A percentile compares a stretch with the other conserved stretches of the same genome.
Conservation (phyloP, 75 land plant genomes). For the Isoetes taiwanensis region DNA sequence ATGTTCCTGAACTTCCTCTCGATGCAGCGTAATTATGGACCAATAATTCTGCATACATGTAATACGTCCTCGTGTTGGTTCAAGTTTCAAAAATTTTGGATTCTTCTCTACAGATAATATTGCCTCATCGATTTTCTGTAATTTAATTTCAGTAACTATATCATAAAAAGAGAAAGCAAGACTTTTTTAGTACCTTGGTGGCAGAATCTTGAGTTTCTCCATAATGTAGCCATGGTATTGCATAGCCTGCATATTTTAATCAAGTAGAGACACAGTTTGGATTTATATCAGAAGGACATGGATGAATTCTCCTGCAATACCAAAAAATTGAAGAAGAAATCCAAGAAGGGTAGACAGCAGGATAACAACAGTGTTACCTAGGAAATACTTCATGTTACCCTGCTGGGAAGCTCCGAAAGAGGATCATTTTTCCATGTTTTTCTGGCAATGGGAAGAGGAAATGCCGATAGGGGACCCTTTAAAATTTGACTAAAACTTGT, state of each 20-base stretch:
- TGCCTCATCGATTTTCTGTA: slow-evolving; percentile 55
- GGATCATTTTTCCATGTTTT: too few relatives aligned
- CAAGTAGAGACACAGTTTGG: slow-evolving; percentile 80
- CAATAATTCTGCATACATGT: too few relatives aligned
- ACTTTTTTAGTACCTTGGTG: slow-evolving; percentile 28
- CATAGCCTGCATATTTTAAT: slow-evolving; percentile 58
- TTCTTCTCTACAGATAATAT: slow-evolving; percentile 65
- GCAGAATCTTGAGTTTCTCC: slow-evolving; percentile 25
- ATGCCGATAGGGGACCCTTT: too few relatives aligned
- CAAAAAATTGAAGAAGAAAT: too few relatives aligned
- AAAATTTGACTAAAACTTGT: too few relatives aligned
- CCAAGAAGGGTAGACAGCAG: too few relatives aligned
- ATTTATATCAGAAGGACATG: slow-evolving; percentile 58
- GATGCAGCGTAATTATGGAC: too few relatives aligned
- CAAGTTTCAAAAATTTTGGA: slow-evolving; percentile 36
- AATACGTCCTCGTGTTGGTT: slow-evolving; percentile 63
- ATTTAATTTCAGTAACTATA: background rate
- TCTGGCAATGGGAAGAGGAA: too few relatives aligned
- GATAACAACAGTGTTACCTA: too few relatives aligned
- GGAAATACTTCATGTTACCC: too few relatives aligned
- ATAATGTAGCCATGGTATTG: slow-evolving; percentile 59
- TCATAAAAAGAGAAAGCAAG: background rate
- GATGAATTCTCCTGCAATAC: slow-evolving; percentile 53
- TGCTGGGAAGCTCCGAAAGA: too few relatives aligned
- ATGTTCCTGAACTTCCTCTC: too few relatives aligned